phyloP scores from a whole-genome alignment of 1,284 basidiomycete genomes.

The Coniferiporia sulphurascens region DNA sequence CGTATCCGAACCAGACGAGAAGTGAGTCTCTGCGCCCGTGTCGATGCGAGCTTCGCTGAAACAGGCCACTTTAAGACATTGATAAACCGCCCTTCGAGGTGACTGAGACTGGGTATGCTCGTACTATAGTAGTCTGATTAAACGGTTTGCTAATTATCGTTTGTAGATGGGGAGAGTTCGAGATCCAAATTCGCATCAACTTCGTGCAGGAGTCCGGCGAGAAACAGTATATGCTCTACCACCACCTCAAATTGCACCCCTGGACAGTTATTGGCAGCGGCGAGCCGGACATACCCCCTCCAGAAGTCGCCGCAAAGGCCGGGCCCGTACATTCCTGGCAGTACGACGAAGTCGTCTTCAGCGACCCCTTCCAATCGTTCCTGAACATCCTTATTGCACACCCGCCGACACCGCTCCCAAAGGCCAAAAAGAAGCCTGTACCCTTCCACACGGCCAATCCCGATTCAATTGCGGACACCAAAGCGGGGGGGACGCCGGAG shows the following conservation, averaged over 20 bases:
- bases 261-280: constrained; percentile 58
- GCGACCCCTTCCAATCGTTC: constrained; percentile 89
- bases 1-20: constrained; percentile 86
- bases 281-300: constrained; percentile 59
- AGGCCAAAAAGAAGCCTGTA: constrained; percentile 54
- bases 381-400: constrained; percentile 78
- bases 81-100: constrained; percentile 95
- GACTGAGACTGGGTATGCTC: constrained; percentile 81
- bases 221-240: constrained; percentile 83
- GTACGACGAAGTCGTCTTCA: constrained; percentile 97
- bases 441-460: constrained; percentile 68
- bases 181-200: constrained; percentile 89
- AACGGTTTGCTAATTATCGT: neutral
- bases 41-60: constrained; percentile 6
- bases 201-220: constrained; percentile 92
- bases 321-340: constrained; percentile 97
- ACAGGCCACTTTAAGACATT: constrained; percentile 55
- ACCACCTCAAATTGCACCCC: constrained; percentile 95
- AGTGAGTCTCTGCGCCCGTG: constrained; percentile 46
- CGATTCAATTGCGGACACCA: constrained; percentile 57
- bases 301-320: constrained; percentile 56
- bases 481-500: constrained; percentile 62
- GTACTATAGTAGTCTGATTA: neutral
- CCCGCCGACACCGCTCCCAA: constrained; percentile 80
- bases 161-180: constrained; percentile 97